Base-by-base conservation (phyloP, 2,329 filamentous ascomycete species). In the Cercospora citrullina region DNA sequence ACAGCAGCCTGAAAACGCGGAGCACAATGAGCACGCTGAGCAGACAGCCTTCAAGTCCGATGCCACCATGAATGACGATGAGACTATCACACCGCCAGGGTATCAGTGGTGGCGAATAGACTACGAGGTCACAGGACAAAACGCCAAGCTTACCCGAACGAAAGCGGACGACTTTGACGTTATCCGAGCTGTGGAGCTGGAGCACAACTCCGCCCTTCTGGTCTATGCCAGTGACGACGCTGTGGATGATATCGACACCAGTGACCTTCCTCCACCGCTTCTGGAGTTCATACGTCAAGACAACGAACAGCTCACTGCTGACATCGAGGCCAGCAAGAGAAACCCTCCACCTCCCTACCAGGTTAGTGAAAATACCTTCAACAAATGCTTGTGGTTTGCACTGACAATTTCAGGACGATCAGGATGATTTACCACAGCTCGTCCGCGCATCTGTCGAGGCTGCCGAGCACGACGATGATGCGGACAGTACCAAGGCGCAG, bases 51-150 rank as follows among this genome's bases (percentile, higher is more conserved):
- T 5, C 36, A 51, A 51, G 64, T 51, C 51, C 23, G 65, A 55
- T 36, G 51, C 33, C 55, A 55, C 58, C 3, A 42, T 55, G 7
- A 45, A 57, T 10, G 71, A 78, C 26, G 77, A 78, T 60, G 77
- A 80, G 59, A 71, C 78, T 18, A 73, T 77, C 23, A 75, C 77
- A 2, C 75, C 77, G 14, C 61, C 73, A 51, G 77, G 77, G 63
- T 83, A 81, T 77, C 81, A 86, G 71, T 87, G 85, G 85, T 87
- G 85, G 85, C 84, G 84, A 33, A 81, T 86, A 68, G 84, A 83
- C 67, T 86, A 84, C 72, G 81, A 83, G 6, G 77, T 77, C 23
- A 70, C 61, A n/a, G 81, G 82, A 71, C 78, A 77, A 53, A 81
- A 79, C 65, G 77, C 69, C 71, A 77, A 66, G 65, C 79, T 76